These are phyloP conservation scores for Onygenales sp. DNA, from an alignment of 2,329 filamentous ascomycete genomes.

Conservation along the genomic window DNA sequence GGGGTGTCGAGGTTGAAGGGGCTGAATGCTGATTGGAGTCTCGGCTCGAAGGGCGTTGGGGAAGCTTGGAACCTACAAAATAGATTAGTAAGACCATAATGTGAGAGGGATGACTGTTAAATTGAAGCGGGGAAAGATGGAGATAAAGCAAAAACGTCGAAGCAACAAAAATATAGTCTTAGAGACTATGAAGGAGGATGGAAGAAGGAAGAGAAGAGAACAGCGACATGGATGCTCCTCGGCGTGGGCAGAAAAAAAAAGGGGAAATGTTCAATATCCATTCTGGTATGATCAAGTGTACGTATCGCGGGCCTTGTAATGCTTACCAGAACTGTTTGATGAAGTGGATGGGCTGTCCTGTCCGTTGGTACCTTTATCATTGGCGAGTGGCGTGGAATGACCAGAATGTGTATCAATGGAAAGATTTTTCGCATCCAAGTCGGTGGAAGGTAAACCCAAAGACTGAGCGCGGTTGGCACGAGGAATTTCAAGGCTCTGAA, in stretches of 20 bases:
- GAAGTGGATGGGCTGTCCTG: constrained; percentile 4
- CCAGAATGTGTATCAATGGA: constrained; percentile 5
- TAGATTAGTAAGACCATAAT: neutral
- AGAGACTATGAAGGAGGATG: neutral
- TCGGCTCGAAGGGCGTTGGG: constrained; percentile 6
- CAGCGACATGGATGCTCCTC: too few relatives aligned
- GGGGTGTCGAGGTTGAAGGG: constrained; percentile 6
- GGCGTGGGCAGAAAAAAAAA: neutral
- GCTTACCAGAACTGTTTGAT: constrained; percentile 11
- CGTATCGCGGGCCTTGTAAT: neutral
- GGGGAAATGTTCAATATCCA: neutral
- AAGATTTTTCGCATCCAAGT: constrained; percentile 3
- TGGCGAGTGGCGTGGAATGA: constrained; percentile 6
- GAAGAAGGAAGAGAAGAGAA: neutral
- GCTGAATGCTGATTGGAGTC: constrained; percentile 1
- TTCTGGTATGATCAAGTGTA: neutral
- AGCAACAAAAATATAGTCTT: neutral
- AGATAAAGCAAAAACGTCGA: neutral
- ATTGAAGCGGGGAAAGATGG: neutral
- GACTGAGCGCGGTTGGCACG: neutral
- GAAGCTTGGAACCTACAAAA: constrained; percentile 7
- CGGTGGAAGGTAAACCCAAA: neutral
- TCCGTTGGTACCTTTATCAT: constrained; percentile 1
- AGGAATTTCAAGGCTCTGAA: constrained; percentile 9
- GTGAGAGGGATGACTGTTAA: too few relatives aligned